Evolutionary conservation across 257 asterid species (phyloP).

Genomic region (Fraxinus excelsior): DNA sequence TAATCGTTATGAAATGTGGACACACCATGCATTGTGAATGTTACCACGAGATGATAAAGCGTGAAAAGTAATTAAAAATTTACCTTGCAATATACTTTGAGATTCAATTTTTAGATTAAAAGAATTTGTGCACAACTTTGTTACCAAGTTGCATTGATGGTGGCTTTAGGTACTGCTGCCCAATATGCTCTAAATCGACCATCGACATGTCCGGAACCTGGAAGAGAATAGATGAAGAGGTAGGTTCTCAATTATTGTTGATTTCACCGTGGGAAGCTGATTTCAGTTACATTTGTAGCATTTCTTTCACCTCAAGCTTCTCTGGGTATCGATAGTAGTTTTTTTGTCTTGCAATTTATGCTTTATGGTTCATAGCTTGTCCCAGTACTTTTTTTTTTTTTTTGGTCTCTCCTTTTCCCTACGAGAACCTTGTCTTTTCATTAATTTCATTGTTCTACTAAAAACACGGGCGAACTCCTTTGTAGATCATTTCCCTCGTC

Average conservation of each 20-base stretch:
- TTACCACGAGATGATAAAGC: constrained; percentile 81
- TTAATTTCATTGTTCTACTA: background rate
- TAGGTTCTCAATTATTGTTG: constrained; percentile 20
- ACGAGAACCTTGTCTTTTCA: background rate
- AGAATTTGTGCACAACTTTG: background rate
- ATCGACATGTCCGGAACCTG: constrained; percentile 78
- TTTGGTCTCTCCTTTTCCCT: too few relatives aligned
- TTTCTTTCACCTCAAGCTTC: too few relatives aligned
- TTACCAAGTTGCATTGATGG: background rate
- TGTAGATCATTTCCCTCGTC: background rate
- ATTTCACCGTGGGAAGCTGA: too few relatives aligned
- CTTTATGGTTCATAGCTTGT: background rate
- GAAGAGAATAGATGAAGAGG: constrained; percentile 87
- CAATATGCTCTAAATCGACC: constrained; percentile 84
- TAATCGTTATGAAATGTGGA: constrained; percentile 91
- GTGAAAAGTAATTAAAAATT: constrained; percentile 61
- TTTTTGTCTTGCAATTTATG: background rate
- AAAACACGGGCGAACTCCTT: background rate
- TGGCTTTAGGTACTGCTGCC: constrained; percentile 76
- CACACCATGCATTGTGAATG: constrained; percentile 97
- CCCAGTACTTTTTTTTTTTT: background rate
- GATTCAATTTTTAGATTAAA: background rate
- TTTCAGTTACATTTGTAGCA: background rate
- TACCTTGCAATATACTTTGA: background rate
- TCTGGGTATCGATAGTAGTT: background rate